Conservation (phyloP, 2,329 filamentous ascomycete species). For the Biscogniauxia marginata region DNA sequence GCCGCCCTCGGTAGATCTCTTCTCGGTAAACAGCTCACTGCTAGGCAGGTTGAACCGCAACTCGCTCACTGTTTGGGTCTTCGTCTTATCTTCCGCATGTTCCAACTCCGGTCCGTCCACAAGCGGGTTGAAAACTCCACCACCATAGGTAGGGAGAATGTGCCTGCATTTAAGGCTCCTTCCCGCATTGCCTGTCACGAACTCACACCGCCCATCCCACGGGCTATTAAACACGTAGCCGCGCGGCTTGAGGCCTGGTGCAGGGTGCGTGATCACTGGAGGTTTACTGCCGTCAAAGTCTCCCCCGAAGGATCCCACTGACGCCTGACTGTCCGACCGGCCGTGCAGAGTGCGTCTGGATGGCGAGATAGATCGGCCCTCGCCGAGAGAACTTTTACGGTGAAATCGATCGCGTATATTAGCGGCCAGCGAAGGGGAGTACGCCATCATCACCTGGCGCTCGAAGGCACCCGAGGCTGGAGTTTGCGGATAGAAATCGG, state of each 20-base stretch:
- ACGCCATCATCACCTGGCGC: constrained; percentile 58
- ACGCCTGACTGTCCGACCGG: constrained; percentile 32
- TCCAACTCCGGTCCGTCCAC: constrained; percentile 37
- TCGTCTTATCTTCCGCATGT: constrained; percentile 29
- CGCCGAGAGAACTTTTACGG: constrained; percentile 32
- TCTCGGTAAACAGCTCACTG: constrained; percentile 44
- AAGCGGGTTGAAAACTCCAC: constrained; percentile 43
- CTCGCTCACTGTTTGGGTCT: constrained; percentile 64
- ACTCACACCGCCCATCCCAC: constrained; percentile 86
- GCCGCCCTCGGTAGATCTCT: constrained; percentile 37
- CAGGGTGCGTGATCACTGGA: constrained; percentile 41
- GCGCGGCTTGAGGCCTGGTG: constrained; percentile 50
- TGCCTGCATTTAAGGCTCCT: constrained; percentile 74
- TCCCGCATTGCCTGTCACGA: constrained; percentile 74
- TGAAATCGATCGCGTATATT: constrained; percentile 48
- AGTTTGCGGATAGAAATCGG: constrained; percentile 5
- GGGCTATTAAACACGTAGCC: constrained; percentile 81
- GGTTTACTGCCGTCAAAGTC: constrained; percentile 29
- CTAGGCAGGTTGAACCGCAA: constrained; percentile 85
- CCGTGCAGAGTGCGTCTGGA: constrained; percentile 24
- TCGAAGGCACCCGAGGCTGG: constrained; percentile 41
- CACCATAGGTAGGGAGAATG: constrained; percentile 50
- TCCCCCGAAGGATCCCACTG: constrained; percentile 35
- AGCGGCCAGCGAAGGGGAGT: constrained; percentile 49
- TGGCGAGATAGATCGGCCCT: constrained; percentile 27